Conservation (phyloP, 495 filamentous ascomycete genomes). For the Penicillium chermesinum region DNA sequence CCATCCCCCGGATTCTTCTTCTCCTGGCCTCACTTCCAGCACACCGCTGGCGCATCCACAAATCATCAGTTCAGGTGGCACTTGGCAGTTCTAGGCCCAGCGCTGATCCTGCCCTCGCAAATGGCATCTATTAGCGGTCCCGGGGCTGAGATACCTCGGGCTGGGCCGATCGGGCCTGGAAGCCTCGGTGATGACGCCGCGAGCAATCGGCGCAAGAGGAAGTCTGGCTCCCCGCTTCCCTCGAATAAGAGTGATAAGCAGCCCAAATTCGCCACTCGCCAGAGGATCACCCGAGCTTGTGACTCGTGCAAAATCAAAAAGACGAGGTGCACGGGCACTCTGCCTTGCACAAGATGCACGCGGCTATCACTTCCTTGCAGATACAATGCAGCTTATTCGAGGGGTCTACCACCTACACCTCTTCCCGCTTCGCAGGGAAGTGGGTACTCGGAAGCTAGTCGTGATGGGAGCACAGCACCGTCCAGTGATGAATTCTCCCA, state of each 20-base stretch:
- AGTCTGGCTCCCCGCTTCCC: slow-evolving; percentile 15
- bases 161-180: slow-evolving; percentile 10
- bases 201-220: slow-evolving; percentile 37
- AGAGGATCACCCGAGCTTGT: slow-evolving; percentile 45
- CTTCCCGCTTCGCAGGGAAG: slow-evolving; percentile 24
- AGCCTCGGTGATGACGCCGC: not conserved
- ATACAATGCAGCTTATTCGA: slow-evolving; percentile 42
- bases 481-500: too few relatives aligned
- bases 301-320: slow-evolving; percentile 47
- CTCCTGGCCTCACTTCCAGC: slow-evolving; percentile 2
- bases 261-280: slow-evolving; percentile 18
- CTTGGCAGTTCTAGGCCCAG: slow-evolving; percentile 9
- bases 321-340: slow-evolving; percentile 41
- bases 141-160: slow-evolving; percentile 14
- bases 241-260: slow-evolving; percentile 12
- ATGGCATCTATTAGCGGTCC: slow-evolving; percentile 17
- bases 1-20: slow-evolving; percentile 13
- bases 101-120: slow-evolving; percentile 13
- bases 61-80: slow-evolving; percentile 2
- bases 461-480: not conserved
- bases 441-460: not conserved
- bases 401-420: slow-evolving; percentile 41
- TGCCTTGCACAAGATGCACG: slow-evolving; percentile 40
- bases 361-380: slow-evolving; percentile 35
- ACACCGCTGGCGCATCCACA: too few relatives aligned